Base-by-base conservation (phyloP, 257 asterid genomes). In the Ehretia macrophylla region DNA sequence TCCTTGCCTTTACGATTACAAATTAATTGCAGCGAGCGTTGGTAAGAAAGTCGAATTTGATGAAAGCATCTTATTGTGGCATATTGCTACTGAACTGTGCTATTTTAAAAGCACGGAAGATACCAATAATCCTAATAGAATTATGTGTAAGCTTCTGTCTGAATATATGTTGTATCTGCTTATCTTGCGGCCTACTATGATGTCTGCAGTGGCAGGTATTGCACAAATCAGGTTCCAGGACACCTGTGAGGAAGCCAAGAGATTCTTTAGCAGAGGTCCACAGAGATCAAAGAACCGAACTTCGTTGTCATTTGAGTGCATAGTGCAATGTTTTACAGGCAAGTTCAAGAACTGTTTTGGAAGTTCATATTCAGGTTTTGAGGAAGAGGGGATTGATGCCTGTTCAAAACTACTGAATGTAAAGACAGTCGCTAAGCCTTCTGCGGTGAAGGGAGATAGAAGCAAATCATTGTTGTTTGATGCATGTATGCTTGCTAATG, bases 41-140 rank as follows among this genome's bases (percentile, higher is more conserved):
- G 17, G 51, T 14, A 38, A 62, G 1, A 70, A 51, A 0, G 63
- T 68, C 22, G 85, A 77, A n/a, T 82, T 72, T 22, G 89, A 79
- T 40, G 69, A 77, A 59, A 74, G 78, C 6, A 52, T 82, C 21
- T 64, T 83, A 6, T 0, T 74, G 13, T 82, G 86, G 84, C 89
- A 83, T 20, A 60, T 83, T 20, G 86, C 86, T 58, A 79, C 84
- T 8, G 86, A 83, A 16, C 71, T 79, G 5, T 83, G 82, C 58
- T 79, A 32, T 40, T 27, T 38, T 16, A 38, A 11, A 17, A 0
- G 51, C 53, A 16, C 5, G 0, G n/a, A n/a, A n/a, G 0, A 5
- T 11, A 2, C 0, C 11, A 5, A 8, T 1, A 18, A 58, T 11
- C 4, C 39, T 14, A 9, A 37, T 35, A 18, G 17, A 38, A 6